A percentile compares a stretch with the other conserved stretches of the same genome.
These are phyloP conservation scores for Sugiyamaella smithiae DNA, from an alignment of 805 yeast genomes.

Conservation along the genomic window DNA sequence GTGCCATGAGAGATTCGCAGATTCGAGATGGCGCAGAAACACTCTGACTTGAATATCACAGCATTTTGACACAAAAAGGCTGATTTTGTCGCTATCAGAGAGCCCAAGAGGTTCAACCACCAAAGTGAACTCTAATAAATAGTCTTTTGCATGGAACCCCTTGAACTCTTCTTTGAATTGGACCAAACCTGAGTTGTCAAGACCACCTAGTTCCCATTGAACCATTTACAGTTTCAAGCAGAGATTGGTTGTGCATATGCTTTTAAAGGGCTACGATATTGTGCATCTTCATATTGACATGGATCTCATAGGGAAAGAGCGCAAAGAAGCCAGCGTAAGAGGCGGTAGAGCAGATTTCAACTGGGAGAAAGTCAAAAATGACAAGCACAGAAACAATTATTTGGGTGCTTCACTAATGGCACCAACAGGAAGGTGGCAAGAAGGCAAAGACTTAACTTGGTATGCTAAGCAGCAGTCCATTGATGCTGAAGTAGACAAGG, in stretches of 20 bases:
- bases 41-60: not conserved
- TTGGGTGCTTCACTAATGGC: constrained; percentile 32
- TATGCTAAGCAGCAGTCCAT: constrained; percentile 23
- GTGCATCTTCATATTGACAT: too few species aligned
- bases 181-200: not conserved
- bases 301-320: constrained; percentile 12
- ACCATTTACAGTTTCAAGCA: too few species aligned
- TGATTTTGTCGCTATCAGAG: not conserved
- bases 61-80: not conserved
- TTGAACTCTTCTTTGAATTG: not conserved
- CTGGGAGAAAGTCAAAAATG: constrained; percentile 30
- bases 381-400: constrained; percentile 27
- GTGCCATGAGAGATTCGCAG: not conserved
- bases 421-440: constrained; percentile 27
- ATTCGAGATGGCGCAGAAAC: not conserved
- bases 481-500: not conserved
- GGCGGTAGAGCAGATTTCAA: constrained; percentile 20
- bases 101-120: not conserved
- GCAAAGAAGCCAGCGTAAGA: constrained; percentile 11
- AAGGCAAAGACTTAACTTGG: constrained; percentile 26
- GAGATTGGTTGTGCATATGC: too few species aligned
- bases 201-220: too few species aligned
- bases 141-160: not conserved
- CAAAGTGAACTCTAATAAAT: not conserved
- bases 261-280: too few species aligned